phyloP scores from a whole-genome alignment of 495 filamentous ascomycete genomes.

The Emericellopsis terricola region DNA sequence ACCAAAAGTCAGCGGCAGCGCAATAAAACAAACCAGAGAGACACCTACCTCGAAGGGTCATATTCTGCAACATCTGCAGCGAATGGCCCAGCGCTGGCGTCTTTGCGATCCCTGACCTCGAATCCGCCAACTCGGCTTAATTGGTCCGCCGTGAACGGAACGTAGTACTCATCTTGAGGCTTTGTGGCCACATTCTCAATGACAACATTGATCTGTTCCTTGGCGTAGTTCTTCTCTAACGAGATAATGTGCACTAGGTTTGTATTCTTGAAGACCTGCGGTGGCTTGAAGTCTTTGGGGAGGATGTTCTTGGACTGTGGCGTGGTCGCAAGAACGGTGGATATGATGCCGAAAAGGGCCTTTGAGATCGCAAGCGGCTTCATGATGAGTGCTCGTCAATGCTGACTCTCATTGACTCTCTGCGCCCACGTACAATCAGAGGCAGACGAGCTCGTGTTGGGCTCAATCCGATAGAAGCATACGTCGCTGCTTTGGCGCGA shows the following conservation, averaged over 20 bases:
- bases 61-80: conserved; percentile 46
- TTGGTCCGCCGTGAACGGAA: conserved; percentile 62
- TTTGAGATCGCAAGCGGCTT: conserved; percentile 32
- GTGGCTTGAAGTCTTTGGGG: conserved; percentile 60
- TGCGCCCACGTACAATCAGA: conserved; percentile 4
- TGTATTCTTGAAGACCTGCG: conserved; percentile 76
- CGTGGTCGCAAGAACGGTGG: conserved; percentile 16
- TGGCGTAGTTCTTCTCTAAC: conserved; percentile 76
- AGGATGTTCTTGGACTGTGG: conserved; percentile 27
- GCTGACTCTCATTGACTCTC: conserved; percentile 20
- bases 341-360: conserved; percentile 27
- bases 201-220: conserved; percentile 81
- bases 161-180: conserved; percentile 73
- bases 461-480: no score
- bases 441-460: not conserved
- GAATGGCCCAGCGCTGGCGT: conserved; percentile 45
- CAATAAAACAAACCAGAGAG: not conserved
- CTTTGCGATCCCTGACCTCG: conserved; percentile 84
- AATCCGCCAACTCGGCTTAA: conserved; percentile 63
- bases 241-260: conserved; percentile 84
- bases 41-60: conserved; percentile 38
- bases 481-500: conserved; percentile 2
- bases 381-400: conserved; percentile 24
- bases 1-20: not conserved
- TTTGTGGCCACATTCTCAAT: conserved; percentile 66